These are phyloP conservation scores for Waltergamsia citrina DNA, from an alignment of 2,329 filamentous ascomycete species.

Conservation along the genomic window DNA sequence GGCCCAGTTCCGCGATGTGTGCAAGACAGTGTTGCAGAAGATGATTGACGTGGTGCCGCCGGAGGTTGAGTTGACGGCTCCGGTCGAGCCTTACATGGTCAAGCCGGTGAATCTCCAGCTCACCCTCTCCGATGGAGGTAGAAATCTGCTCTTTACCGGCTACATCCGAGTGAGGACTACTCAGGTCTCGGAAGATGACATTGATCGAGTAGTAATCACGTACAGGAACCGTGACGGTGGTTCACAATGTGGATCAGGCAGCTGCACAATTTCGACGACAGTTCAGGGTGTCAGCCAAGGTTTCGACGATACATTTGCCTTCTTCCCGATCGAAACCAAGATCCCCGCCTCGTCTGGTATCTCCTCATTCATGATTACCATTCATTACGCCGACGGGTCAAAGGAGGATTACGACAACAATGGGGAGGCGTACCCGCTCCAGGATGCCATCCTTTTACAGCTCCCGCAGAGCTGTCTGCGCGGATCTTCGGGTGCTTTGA, in stretches of 20 bases:
- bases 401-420: constrained; percentile 45
- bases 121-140: constrained; percentile 37
- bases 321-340: constrained; percentile 36
- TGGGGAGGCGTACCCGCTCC: constrained; percentile 41
- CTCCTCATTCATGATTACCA: constrained; percentile 46
- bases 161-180: constrained; percentile 15
- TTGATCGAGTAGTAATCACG: constrained; percentile 37
- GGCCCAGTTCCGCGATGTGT: constrained; percentile 33
- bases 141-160: constrained; percentile 24
- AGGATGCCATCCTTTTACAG: constrained; percentile 46
- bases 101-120: constrained; percentile 51
- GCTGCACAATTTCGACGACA: constrained; percentile 34
- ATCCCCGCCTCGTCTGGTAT: constrained; percentile 51
- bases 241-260: constrained; percentile 27
- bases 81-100: constrained; percentile 45
- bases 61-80: constrained; percentile 37
- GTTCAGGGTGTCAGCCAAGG: constrained; percentile 40
- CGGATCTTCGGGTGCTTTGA: constrained; percentile 29
- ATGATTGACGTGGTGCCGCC: constrained; percentile 53
- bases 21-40: constrained; percentile 42
- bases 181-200: constrained; percentile 25
- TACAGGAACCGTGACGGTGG: constrained; percentile 48
- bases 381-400: constrained; percentile 37
- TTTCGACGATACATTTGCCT: constrained; percentile 52
- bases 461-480: constrained; percentile 43